Percentiles rank a stretch among this genome's conserved stretches.
Conservation (phyloP, 2,329 filamentous ascomycete species). For the Fusarium oxysporum region DNA sequence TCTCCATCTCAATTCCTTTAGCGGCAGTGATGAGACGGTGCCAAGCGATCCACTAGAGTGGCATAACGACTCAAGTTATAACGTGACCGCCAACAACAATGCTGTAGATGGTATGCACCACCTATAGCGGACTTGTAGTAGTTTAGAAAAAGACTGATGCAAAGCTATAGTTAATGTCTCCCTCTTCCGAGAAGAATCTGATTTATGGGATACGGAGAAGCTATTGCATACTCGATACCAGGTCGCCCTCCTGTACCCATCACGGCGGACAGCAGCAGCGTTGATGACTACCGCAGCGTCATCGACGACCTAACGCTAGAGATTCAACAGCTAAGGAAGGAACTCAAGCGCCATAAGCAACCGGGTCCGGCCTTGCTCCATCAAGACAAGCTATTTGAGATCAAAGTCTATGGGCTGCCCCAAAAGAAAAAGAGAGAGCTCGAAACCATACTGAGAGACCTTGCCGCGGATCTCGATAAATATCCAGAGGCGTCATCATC, state of each 20-base stretch:
- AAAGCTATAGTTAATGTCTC: conserved; percentile 60
- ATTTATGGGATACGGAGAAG: conserved; percentile 62
- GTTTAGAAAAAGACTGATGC: not conserved
- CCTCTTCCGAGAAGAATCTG: conserved; percentile 65
- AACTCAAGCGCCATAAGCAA: conserved; percentile 77
- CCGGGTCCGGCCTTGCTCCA: conserved; percentile 74
- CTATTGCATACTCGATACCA: conserved; percentile 35
- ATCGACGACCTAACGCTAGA: conserved; percentile 89
- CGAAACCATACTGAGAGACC: conserved; percentile 77
- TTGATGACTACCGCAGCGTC: conserved; percentile 82
- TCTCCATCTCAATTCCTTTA: not conserved
- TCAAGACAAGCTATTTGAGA: conserved; percentile 84
- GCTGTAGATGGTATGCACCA: not conserved
- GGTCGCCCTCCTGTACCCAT: conserved; percentile 46
- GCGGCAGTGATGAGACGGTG: not conserved
- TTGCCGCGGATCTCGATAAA: conserved; percentile 71
- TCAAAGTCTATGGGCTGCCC: conserved; percentile 80
- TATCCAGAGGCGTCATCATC: conserved; percentile 57
- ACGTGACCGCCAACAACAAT: not conserved
- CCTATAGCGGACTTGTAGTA: not conserved
- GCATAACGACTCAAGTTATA: not conserved
- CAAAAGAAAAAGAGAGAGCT: conserved; percentile 80
- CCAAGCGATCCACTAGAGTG: not conserved
- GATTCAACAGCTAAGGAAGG: conserved; percentile 81
- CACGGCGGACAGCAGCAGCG: conserved; percentile 66